Evolutionary conservation across 2,329 filamentous ascomycete genomes (phyloP), one percentile per base, ranked within the genome.

Genomic region (Sporothrix humicola): DNA sequence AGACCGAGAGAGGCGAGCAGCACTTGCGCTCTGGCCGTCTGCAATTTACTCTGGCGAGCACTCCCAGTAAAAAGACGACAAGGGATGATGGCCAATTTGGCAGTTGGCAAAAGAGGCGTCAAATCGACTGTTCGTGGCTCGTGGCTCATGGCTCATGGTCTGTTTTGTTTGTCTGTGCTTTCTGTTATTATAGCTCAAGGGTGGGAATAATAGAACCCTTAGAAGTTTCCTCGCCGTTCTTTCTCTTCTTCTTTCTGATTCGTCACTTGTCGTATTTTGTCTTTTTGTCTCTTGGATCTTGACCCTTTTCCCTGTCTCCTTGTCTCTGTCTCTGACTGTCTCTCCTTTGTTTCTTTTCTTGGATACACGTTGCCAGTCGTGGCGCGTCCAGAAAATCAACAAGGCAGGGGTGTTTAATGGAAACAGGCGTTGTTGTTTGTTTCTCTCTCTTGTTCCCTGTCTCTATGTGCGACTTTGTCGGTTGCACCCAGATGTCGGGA

Each of bases 321-420:
- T 37, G 31, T 37, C 31, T 37, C 31, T 37, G 31, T 37, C 31
- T 37, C 31, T 37, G 31, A 37, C 31, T 37, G 31, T 7, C 31
- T 37, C 31, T 37, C 52, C 56, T 26, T 66, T 66, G n/a, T 37
- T 42, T 59, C 20, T 66, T 20, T 63, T 26, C 42, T 48, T 65
- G 42, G 61, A 20, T 48, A 42, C 61, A 46, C 59, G 23, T 23
- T 56, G 52, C 56, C 13, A 37, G 26, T n/a, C n/a, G n/a, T 59
- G 8, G 56, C 56, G 26, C 56, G 56, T n/a, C 56, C 56, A 59
- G 56, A 37, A 37, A 13, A 59, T 59, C 56, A 15, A 23, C 56
- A n/a, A 12, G 26, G 61, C 61, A 48, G n/a, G 59, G 37, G 61
- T 65, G 61, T 65, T 65, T 46, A 23, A 65, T 65, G 61, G 61